A percentile compares a stretch with the other conserved stretches of the same genome.
These are phyloP conservation scores for Gilbertella persicaria DNA, from an alignment of 371 early-diverging fungal species.

Conservation along the genomic window DNA sequence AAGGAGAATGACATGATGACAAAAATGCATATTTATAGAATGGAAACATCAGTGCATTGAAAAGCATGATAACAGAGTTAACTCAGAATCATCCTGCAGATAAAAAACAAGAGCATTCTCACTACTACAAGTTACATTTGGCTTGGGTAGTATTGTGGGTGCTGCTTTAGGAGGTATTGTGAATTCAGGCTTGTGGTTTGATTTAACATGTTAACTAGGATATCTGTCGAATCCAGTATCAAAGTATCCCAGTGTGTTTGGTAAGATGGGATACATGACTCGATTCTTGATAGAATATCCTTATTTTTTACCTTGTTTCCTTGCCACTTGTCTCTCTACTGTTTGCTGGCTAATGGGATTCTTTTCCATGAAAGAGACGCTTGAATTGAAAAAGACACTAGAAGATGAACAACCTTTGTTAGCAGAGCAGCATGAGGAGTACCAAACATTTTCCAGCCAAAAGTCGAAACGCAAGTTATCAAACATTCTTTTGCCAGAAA, in stretches of 20 bases:
- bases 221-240: constrained; percentile 74
- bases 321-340: constrained; percentile 60
- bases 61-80: constrained; percentile 84
- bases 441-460: not conserved
- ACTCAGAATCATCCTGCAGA: constrained; percentile 49
- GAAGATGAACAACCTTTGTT: constrained; percentile 6
- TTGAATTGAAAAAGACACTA: not conserved
- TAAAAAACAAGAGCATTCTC: constrained; percentile 54
- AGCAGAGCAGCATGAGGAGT: not conserved
- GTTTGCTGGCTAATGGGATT: constrained; percentile 67
- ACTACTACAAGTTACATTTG: constrained; percentile 55
- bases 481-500: constrained; percentile 1
- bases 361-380: constrained; percentile 77
- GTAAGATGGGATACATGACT: constrained; percentile 39
- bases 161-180: constrained; percentile 74
- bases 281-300: constrained; percentile 70
- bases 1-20: not conserved
- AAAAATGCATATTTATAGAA: too few species aligned
- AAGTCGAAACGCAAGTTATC: not conserved
- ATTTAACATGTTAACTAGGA: constrained; percentile 30
- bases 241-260: constrained; percentile 71
- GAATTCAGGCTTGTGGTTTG: constrained; percentile 26
- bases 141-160: constrained; percentile 62
- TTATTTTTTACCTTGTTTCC: constrained; percentile 84
- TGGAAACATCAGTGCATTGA: constrained; percentile 83